These are phyloP conservation scores for Endoconidiophora polonica DNA, from an alignment of 2,329 filamentous ascomycete genomes.

Conservation along the genomic window DNA sequence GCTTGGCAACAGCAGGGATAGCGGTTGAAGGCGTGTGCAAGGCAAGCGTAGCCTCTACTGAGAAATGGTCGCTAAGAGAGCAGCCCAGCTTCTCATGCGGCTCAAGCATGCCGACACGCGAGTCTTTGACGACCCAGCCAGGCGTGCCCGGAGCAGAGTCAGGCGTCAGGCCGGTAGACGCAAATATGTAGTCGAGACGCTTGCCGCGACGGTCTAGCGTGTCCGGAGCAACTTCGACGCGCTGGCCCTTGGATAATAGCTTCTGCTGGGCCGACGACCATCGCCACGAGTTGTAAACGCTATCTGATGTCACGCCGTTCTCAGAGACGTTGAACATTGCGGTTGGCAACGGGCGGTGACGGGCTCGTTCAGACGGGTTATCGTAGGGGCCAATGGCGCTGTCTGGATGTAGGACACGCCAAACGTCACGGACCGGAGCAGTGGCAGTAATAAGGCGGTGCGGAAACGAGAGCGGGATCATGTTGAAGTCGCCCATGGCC, in stretches of 20 bases:
- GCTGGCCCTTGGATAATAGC: slow-evolving; percentile 38
- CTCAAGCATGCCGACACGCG: slow-evolving; percentile 61
- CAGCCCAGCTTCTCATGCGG: slow-evolving; percentile 68
- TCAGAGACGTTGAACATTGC: slow-evolving; percentile 61
- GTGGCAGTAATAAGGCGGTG: slow-evolving; percentile 69
- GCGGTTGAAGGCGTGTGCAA: slow-evolving; percentile 24
- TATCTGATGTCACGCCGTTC: slow-evolving; percentile 81
- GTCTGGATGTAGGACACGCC: slow-evolving; percentile 69
- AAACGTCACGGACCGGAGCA: slow-evolving; percentile 63
- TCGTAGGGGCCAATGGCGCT: slow-evolving; percentile 62
- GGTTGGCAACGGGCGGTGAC: slow-evolving; percentile 51
- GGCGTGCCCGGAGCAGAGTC: slow-evolving; percentile 18
- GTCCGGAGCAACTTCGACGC: slow-evolving; percentile 40
- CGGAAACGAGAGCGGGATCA: slow-evolving; percentile 72
- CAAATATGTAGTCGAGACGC: slow-evolving; percentile 88
- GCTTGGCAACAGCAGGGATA: slow-evolving; percentile 11
- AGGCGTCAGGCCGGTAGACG: slow-evolving; percentile 33
- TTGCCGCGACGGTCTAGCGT: slow-evolving; percentile 61
- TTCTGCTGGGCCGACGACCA: slow-evolving; percentile 62
- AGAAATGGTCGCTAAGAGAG: slow-evolving; percentile 89
- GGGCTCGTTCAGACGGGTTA: slow-evolving; percentile 47
- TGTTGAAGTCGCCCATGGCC: slow-evolving; percentile 89
- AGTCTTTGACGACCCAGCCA: slow-evolving; percentile 53
- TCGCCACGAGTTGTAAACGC: slow-evolving; percentile 79
- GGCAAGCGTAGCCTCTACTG: slow-evolving; percentile 62